These are phyloP conservation scores for Argentina anserina DNA, from an alignment of 306 rosid species.

Conservation along the genomic window DNA sequence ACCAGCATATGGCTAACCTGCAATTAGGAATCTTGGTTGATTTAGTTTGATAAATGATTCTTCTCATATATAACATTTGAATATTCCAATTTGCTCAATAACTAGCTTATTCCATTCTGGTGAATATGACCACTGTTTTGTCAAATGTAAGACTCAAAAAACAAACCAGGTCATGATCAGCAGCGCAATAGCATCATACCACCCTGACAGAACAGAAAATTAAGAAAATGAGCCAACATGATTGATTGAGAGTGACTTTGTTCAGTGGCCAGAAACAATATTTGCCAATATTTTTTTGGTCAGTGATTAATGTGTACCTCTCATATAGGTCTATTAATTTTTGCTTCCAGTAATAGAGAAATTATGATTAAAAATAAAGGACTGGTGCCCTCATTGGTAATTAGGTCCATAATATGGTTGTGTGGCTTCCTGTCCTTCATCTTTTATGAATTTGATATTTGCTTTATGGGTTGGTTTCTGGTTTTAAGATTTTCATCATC, in stretches of 20 bases:
- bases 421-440: too few relatives aligned
- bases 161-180: background rate
- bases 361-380: background rate
- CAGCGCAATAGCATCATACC: background rate
- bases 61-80: background rate
- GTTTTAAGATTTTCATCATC: background rate
- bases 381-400: background rate
- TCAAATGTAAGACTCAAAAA: background rate
- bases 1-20: background rate
- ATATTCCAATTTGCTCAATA: background rate
- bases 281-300: background rate
- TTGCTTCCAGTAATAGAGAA: background rate
- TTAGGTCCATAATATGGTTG: background rate
- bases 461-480: background rate
- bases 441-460: too few relatives aligned
- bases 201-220: background rate
- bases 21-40: slow-evolving; percentile 1
- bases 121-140: background rate
- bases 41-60: background rate
- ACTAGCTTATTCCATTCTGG: background rate
- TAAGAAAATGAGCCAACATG: background rate
- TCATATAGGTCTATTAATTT: background rate
- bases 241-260: background rate
- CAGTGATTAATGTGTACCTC: background rate
- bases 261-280: background rate